Conservation (phyloP, 495 filamentous ascomycete genomes). For the Evernia prunastri region DNA sequence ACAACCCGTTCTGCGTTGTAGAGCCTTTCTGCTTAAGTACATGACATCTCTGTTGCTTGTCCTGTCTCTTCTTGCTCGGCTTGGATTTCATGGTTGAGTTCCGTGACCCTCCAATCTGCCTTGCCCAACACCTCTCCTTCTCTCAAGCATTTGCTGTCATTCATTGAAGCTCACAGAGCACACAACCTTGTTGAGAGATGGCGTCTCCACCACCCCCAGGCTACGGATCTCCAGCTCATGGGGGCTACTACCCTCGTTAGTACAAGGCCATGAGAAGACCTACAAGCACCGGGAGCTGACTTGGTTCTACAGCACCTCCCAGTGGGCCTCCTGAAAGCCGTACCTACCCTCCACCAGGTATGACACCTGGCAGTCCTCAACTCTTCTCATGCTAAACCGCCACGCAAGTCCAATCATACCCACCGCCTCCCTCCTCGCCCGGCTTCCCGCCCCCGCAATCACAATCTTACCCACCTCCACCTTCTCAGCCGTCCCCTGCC, state of each 20-base stretch:
- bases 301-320: slow-evolving; percentile 22
- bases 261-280: neutral
- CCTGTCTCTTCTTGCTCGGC: neutral
- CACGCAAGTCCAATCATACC: slow-evolving; percentile 22
- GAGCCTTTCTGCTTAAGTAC: slow-evolving; percentile 4
- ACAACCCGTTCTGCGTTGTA: neutral
- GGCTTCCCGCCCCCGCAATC: slow-evolving; percentile 32
- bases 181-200: slow-evolving; percentile 4
- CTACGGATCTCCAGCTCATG: slow-evolving; percentile 18
- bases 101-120: neutral
- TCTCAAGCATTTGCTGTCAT: neutral
- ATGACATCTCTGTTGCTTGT: slow-evolving; percentile 3
- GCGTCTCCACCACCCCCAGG: slow-evolving; percentile 22
- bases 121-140: neutral
- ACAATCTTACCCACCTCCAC: slow-evolving; percentile 37
- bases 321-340: slow-evolving; percentile 21
- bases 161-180: neutral
- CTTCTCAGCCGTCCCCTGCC: slow-evolving; percentile 24
- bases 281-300: slow-evolving; percentile 6
- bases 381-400: slow-evolving; percentile 8
- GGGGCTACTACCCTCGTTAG: slow-evolving; percentile 25
- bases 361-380: neutral
- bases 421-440: slow-evolving; percentile 28
- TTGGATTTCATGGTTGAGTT: slow-evolving; percentile 11
- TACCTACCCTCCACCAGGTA: slow-evolving; percentile 20